Percentiles rank a stretch among this genome's conserved stretches.
Evolutionary conservation across 176 grass and related monocot genomes (phyloP).

Genomic region (Oropetium thomaeum): DNA sequence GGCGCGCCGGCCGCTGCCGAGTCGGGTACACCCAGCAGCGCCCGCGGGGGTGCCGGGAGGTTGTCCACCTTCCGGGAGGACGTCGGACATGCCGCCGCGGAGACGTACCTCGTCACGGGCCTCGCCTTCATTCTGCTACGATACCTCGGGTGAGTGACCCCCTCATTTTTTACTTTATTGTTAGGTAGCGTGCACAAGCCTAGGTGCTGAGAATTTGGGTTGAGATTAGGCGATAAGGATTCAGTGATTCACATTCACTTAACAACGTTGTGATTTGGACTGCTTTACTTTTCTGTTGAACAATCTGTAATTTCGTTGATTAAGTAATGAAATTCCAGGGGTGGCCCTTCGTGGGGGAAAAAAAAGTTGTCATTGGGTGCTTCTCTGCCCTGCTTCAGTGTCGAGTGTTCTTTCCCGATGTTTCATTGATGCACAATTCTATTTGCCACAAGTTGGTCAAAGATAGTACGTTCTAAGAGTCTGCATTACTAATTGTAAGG

Average conservation of each 20-base stretch:
- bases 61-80: conserved; percentile 56
- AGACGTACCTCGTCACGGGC: conserved; percentile 84
- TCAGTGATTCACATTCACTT: too few species aligned
- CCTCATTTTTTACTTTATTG: not conserved
- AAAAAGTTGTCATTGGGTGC: not conserved
- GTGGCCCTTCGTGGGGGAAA: too few species aligned
- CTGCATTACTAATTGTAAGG: not conserved
- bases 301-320: too few species aligned
- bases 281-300: too few species aligned
- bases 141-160: conserved; percentile 88
- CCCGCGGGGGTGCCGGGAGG: not conserved
- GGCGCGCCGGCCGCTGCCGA: not conserved
- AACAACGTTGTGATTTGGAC: too few species aligned
- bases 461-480: not conserved
- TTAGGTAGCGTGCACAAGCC: not conserved
- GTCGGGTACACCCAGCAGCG: conserved; percentile 8
- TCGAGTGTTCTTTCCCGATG: not conserved
- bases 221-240: not conserved
- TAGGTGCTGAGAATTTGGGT: not conserved
- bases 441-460: not conserved
- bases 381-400: too few species aligned
- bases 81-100: conserved; percentile 70
- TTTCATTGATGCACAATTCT: not conserved
- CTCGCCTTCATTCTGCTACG: conserved; percentile 75
- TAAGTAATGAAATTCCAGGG: too few species aligned